A percentile compares a stretch with the other conserved stretches of the same genome.
These are phyloP conservation scores for Immersiporthe knoxdaviesiana DNA, from an alignment of 2,329 filamentous ascomycete species.

Conservation along the genomic window DNA sequence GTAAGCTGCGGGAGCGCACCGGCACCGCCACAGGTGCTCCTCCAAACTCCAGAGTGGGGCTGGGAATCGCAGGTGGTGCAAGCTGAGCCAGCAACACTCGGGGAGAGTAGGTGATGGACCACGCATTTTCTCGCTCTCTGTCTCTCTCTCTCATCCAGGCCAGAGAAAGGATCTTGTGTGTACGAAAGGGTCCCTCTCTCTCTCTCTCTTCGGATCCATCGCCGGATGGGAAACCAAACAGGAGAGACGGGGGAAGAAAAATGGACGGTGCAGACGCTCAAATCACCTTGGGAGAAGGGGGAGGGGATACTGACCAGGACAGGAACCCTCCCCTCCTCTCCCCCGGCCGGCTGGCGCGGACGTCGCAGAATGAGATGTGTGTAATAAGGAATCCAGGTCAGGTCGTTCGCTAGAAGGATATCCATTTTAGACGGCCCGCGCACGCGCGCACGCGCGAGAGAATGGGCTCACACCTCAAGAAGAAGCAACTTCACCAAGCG, in stretches of 20 bases:
- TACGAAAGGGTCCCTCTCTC: too few species aligned
- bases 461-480: neutral
- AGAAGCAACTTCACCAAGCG: neutral
- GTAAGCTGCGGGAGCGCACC: conserved; percentile 77
- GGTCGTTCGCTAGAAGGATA: conserved; percentile 1
- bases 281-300: too few species aligned
- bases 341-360: neutral
- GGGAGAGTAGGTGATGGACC: neutral
- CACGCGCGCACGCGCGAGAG: neutral
- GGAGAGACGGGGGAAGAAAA: too few species aligned
- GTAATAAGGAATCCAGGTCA: neutral
- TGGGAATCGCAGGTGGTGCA: conserved; percentile 27
- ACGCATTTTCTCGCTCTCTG: too few species aligned
- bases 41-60: conserved; percentile 23
- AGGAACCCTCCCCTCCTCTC: neutral
- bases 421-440: conserved; percentile 1
- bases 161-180: neutral
- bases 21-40: conserved; percentile 43
- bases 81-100: neutral
- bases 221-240: neutral
- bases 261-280: neutral
- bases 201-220: too few species aligned
- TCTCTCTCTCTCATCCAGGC: neutral
- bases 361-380: neutral
- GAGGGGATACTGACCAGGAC: neutral